Conservation (phyloP, 2,329 filamentous ascomycete genomes). For the Botryosphaeria dothidea region DNA sequence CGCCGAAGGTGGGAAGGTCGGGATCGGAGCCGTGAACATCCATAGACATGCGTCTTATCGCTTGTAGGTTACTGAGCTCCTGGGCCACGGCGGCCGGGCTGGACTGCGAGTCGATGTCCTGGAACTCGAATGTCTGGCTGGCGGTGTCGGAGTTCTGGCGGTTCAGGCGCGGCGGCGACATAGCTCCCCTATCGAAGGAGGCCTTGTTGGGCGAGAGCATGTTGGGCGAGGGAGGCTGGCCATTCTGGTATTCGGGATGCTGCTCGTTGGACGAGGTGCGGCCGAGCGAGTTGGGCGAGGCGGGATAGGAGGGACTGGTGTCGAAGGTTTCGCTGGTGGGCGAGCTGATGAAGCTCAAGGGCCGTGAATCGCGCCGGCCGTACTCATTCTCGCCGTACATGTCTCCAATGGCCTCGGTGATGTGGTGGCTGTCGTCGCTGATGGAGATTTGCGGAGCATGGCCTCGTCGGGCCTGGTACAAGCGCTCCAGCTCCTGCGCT, state of each 20-base stretch:
- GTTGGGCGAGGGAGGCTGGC: conserved; percentile 19
- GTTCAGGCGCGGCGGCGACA: conserved; percentile 43
- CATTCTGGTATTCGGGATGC: conserved; percentile 16
- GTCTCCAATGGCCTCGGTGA: conserved; percentile 90
- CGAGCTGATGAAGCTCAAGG: conserved; percentile 72
- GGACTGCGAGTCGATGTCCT: conserved; percentile 86
- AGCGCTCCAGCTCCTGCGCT: conserved; percentile 47
- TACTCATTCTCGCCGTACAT: conserved; percentile 78
- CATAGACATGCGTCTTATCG: conserved; percentile 91
- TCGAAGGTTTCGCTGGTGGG: conserved; percentile 54
- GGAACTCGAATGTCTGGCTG: conserved; percentile 68
- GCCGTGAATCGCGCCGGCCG: conserved; percentile 60
- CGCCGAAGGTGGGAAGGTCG: conserved; percentile 70
- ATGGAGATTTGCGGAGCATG: conserved; percentile 67
- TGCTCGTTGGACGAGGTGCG: conserved; percentile 15
- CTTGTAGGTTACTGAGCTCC: conserved; percentile 89
- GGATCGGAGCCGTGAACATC: conserved; percentile 73
- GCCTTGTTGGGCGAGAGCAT: conserved; percentile 20
- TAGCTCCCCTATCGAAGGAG: conserved; percentile 26
- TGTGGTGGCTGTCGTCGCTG: conserved; percentile 89
- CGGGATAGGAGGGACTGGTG: conserved; percentile 18
- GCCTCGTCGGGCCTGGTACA: conserved; percentile 56
- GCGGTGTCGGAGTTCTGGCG: conserved; percentile 44
- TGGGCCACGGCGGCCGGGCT: conserved; percentile 87
- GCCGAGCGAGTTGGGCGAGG: conserved; percentile 33